Base-by-base conservation (phyloP, 116 monocot species). In the Trichopus zeylanicus region DNA sequence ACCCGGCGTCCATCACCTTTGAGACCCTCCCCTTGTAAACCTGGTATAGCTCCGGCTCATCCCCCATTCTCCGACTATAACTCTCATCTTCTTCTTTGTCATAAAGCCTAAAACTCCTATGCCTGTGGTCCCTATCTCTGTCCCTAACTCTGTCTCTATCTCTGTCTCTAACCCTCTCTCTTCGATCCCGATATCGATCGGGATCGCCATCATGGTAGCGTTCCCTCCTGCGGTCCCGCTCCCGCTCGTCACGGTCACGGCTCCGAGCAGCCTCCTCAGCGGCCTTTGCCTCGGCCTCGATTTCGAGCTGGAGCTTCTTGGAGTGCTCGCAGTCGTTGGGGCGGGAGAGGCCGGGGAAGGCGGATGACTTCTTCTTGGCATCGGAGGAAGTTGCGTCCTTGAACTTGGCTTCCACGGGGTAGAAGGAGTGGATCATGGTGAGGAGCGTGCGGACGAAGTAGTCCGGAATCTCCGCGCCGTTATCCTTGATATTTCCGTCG, bases 391-490 rank as follows among this genome's bases (percentile, higher is more conserved):
- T 46, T 9, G 62, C 59, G 54, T 47, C 15, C 6, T 38, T 33
- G 54, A 57, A 30, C 4, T 74, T 64, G 66, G 70, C 57, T 18
- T 70, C 63, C 2, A 81, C 84, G 18, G 95, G 89, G 26, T 90
- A 70, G 48, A 95, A 87, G 37, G 95, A 83, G 55, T 95, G 95
- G 67, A 95, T 90, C 62, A 83, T 90, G 62, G 77, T 95, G 70
- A 95, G 81, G 52, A 95, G 95, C 21, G 80, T 87, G 46, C 78
- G 83, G 26, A 95, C 87, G 74, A 95, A 95, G 72, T 95, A 95
- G 60, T 90, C 95, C 4, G 95, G 95, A 65, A 95, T 62, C 49
- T 89, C 95, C 38, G 90, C 90, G 32, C 87, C 90, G 31, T 90
- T 80, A 26, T 69, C 70, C 76, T 95, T 95, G 63, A 93, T 79